phyloP scores from a whole-genome alignment of 1,284 basidiomycete species.

The Tausonia pullulans region DNA sequence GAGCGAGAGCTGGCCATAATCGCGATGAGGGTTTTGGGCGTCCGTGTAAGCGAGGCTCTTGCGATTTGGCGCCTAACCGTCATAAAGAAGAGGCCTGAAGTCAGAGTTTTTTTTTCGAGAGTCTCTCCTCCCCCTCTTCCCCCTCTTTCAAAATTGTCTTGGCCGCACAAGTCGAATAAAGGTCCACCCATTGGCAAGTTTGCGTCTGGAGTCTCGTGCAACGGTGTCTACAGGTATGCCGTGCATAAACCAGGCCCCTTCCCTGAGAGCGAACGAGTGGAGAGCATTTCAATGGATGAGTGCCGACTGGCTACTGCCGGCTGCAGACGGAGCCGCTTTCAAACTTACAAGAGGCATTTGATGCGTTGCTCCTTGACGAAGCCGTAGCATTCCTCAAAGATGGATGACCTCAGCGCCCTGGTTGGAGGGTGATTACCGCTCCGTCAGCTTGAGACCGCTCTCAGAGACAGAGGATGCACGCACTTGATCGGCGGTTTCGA shows the following conservation, averaged over 20 bases:
- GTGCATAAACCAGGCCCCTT: constrained; percentile 15
- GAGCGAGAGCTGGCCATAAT: neutral
- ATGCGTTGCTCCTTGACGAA: constrained; percentile 12
- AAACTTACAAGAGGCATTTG: constrained; percentile 8
- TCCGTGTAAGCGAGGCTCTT: neutral
- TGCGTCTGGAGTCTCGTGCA: neutral
- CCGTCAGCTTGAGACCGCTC: too few relatives aligned
- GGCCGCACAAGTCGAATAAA: constrained; percentile 10
- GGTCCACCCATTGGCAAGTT: constrained; percentile 9
- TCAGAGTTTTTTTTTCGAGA: neutral
- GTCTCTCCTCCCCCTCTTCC: too few relatives aligned
- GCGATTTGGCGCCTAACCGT: neutral
- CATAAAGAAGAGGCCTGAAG: too few relatives aligned
- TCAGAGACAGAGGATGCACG: neutral
- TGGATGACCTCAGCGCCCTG: constrained; percentile 1
- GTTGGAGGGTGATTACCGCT: too few relatives aligned
- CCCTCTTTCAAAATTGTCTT: too few relatives aligned
- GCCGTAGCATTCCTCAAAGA: constrained; percentile 7
- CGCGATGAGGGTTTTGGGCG: neutral
- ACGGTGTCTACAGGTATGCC: neutral
- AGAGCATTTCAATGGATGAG: too few relatives aligned
- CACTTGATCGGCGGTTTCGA: constrained; percentile 2
- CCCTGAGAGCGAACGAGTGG: neutral
- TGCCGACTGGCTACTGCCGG: neutral
- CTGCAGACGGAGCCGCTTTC: neutral